A percentile compares a stretch with the other conserved stretches of the same genome.
Conservation (phyloP, 2,329 filamentous ascomycete species). For the Phaeomoniella chlamydospora region DNA sequence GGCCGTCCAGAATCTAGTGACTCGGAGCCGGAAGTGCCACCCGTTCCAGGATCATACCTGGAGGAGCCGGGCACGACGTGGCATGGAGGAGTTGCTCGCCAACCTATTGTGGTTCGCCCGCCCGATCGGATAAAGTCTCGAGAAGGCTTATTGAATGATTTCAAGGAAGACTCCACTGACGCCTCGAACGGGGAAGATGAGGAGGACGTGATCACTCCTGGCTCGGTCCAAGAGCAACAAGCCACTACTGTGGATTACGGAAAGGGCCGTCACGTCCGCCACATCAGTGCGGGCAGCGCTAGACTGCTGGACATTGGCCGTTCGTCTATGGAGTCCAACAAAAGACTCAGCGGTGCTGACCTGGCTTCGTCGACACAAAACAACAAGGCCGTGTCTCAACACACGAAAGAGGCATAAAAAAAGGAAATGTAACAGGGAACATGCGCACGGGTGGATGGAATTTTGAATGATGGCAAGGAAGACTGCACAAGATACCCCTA, state of each 20-base stretch:
- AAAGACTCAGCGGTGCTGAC: constrained; percentile 15
- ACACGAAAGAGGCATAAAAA: too few species aligned
- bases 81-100: constrained; percentile 37
- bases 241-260: constrained; percentile 58
- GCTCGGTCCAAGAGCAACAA: constrained; percentile 21
- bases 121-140: constrained; percentile 43
- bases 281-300: constrained; percentile 65
- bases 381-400: neutral
- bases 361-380: neutral
- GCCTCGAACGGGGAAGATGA: constrained; percentile 18
- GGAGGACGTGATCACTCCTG: constrained; percentile 7
- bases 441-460: too few species aligned
- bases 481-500: too few species aligned
- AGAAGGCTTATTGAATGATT: constrained; percentile 43
- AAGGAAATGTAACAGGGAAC: too few species aligned
- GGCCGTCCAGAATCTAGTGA: constrained; percentile 47
- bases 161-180: constrained; percentile 16
- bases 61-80: constrained; percentile 25
- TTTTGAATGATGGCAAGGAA: too few species aligned
- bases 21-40: constrained; percentile 19
- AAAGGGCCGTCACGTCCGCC: constrained; percentile 47
- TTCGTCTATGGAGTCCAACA: constrained; percentile 36
- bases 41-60: constrained; percentile 6
- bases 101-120: constrained; percentile 51
- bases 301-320: constrained; percentile 55